Evolutionary conservation across 1,139 yeast species (phyloP), one percentile per base, ranked within the genome.

Genomic region (Sugiyamaella japonica): DNA sequence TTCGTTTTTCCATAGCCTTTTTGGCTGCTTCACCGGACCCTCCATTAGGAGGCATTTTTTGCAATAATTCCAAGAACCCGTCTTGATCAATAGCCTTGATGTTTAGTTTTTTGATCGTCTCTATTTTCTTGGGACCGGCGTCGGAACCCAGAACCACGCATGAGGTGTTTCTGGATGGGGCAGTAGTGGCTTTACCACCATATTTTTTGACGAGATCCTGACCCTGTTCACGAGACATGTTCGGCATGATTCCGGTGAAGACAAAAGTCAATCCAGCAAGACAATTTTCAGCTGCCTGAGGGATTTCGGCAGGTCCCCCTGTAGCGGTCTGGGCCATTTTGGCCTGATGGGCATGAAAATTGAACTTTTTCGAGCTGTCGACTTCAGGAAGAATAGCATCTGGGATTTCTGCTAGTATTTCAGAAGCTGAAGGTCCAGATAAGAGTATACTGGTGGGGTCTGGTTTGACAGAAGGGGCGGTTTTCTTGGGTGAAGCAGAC

Each of bases 101-200:
- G 9, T 81, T 80, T 60, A 85, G 74, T 53, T 82, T 80, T 63
- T 82, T 85, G 63, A 95, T 93, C 66, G 86, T 89, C 62, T 83
- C 82, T 48, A 93, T 83, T 70, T 93, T 93, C n/a, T 90, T 84
- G 1, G 99, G 98, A 0, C 99, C 99, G 1, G 99, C 99, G 62
- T 93, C 97, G 50, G 82, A 89, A 6, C 99, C 99, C 31, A 95
- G 77, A 1, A 93, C 97, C 5, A 93, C 97, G 47, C 90, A 77
- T 37, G 89, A 82, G 0, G 99, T 95, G 65, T 86, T 88, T 17
- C 89, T 84, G 52, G 95, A 87, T 31, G 93, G 86, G 0, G 97
- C 81, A 60, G 89, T 83, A 1, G 97, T 89, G 10, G 91, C 96
- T 64, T 85, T 85, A n/a, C 97, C 99, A 13, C 99, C 99, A 65